phyloP scores from a whole-genome alignment of 2,329 filamentous ascomycete genomes.

The Exophiala bonariae region DNA sequence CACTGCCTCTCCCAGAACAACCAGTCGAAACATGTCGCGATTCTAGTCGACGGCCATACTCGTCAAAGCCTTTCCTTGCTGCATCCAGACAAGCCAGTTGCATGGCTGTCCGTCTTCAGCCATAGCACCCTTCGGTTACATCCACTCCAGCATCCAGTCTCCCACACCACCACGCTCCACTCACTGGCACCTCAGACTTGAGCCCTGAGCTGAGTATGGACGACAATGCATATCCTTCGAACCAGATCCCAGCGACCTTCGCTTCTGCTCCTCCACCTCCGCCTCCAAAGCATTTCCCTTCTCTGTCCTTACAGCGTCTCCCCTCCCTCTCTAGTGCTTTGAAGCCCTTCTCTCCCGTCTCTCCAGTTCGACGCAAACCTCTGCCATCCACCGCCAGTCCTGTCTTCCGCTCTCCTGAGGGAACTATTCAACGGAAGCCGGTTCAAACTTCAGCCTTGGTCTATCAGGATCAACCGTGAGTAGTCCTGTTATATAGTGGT shows the following conservation, averaged over 20 bases:
- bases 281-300: constrained; percentile 16
- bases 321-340: constrained; percentile 19
- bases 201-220: constrained; percentile 16
- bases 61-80: constrained; percentile 24
- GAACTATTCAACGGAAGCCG: no score
- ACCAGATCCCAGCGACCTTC: constrained; percentile 10
- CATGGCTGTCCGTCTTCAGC: constrained; percentile 1
- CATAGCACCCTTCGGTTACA: constrained; percentile 7
- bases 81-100: constrained; percentile 2
- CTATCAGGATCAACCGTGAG: no score
- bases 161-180: no score
- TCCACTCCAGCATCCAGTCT: no score
- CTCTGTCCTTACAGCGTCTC: constrained; percentile 14
- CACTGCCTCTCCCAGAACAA: constrained; percentile 7
- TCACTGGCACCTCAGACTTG: no score
- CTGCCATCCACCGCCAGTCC: constrained; percentile 47
- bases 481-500: no score
- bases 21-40: constrained; percentile 21
- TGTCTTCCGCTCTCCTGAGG: background rate
- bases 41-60: constrained; percentile 23
- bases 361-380: constrained; percentile 54
- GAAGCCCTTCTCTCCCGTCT: constrained; percentile 24
- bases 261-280: constrained; percentile 22
- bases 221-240: constrained; percentile 13
- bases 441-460: no score